phyloP scores from a whole-genome alignment of 202 grass and related monocot species.

The Alloteropsis angusta region DNA sequence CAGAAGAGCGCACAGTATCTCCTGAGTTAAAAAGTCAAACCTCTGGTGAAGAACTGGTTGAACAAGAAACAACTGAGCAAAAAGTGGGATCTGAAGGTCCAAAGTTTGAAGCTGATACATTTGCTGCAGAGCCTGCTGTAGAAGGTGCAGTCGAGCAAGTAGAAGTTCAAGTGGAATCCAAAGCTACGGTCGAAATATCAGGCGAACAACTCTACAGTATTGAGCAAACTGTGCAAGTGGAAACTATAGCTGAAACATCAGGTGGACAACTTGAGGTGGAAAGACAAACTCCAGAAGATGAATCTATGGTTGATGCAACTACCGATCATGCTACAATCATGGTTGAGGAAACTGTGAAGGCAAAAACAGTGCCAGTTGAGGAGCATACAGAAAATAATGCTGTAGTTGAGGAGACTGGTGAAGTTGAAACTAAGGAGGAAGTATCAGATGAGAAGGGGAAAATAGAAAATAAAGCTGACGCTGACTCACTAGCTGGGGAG shows the following conservation, averaged over 20 bases:
- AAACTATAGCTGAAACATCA: slow-evolving; percentile 27
- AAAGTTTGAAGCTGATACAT: not conserved
- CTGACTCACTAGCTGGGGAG: not conserved
- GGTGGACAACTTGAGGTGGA: not conserved
- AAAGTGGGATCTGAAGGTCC: slow-evolving; percentile 2
- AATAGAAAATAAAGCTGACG: slow-evolving; percentile 1
- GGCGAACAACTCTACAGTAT: not conserved
- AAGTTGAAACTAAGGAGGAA: slow-evolving; percentile 8
- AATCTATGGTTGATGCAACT: slow-evolving; percentile 11
- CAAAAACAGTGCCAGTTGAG: slow-evolving; percentile 9
- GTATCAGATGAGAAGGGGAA: not conserved
- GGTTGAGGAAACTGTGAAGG: slow-evolving; percentile 11
- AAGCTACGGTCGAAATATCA: slow-evolving; percentile 13
- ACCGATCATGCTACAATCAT: not conserved
- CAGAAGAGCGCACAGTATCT: not conserved
- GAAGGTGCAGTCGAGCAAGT: slow-evolving; percentile 6
- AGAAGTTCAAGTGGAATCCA: slow-evolving; percentile 1
- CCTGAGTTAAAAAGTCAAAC: not conserved
- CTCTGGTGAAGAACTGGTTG: not conserved
- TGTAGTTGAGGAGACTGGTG: not conserved
- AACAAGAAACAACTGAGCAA: slow-evolving; percentile 15
- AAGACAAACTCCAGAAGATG: slow-evolving; percentile 19
- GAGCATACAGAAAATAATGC: slow-evolving; percentile 4
- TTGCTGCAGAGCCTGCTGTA: not conserved
- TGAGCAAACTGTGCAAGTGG: slow-evolving; percentile 21